Conservation (phyloP, 176 grass and related monocot species). For the Thalia dealbata region DNA sequence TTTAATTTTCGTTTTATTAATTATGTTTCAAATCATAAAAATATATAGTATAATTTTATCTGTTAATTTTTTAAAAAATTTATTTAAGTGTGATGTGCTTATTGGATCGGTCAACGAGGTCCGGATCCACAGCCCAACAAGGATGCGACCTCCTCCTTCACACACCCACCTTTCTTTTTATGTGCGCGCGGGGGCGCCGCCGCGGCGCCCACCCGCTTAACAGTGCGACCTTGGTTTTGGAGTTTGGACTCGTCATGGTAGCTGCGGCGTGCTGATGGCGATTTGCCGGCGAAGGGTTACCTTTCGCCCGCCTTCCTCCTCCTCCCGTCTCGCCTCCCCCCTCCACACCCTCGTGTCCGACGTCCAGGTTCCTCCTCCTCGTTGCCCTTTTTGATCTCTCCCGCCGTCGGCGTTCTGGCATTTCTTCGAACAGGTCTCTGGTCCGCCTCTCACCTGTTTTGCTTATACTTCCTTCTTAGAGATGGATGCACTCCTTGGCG, state of each 20-base stretch:
- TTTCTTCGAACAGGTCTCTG: slow-evolving; percentile 39
- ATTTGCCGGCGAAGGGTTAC: slow-evolving; percentile 24
- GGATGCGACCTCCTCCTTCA: too few species aligned
- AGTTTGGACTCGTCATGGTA: not conserved
- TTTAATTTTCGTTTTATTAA: too few species aligned
- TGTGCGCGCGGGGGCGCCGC: too few species aligned
- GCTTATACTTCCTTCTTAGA: slow-evolving; percentile 11
- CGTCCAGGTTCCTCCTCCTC: slow-evolving; percentile 29
- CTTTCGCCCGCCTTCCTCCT: slow-evolving; percentile 2
- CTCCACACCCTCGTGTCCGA: slow-evolving; percentile 24
- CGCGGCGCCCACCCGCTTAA: too few species aligned
- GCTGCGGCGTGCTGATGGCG: slow-evolving; percentile 26
- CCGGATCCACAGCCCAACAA: too few species aligned
- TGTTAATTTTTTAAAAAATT: too few species aligned
- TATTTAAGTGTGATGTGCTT: too few species aligned
- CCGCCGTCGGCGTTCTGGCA: not conserved
- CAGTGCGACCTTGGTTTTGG: too few species aligned
- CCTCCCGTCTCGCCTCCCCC: slow-evolving; percentile 20
- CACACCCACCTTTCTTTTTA: too few species aligned
- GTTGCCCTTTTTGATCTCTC: not conserved
- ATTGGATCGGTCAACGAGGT: too few species aligned
- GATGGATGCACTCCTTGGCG: slow-evolving; percentile 24
- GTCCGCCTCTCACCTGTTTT: not conserved
- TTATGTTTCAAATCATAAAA: too few species aligned
- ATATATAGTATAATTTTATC: too few species aligned